phyloP scores from a whole-genome alignment of 2,329 filamentous ascomycete genomes.

The Colletotrichum viniferum region DNA sequence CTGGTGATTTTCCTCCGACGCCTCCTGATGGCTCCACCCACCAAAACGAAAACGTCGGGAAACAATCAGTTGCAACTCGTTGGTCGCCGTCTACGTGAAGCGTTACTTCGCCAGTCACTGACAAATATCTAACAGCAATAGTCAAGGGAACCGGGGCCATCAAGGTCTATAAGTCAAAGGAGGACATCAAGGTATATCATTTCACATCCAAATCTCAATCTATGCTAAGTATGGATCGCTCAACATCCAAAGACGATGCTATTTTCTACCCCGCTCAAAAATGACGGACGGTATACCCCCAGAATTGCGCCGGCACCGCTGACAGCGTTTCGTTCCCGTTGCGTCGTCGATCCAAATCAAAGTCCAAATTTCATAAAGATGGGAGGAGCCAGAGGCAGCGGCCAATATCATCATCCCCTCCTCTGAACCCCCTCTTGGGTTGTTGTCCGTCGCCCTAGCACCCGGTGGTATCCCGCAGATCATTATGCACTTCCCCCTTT shows the following conservation, averaged over 20 bases:
- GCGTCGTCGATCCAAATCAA: constrained; percentile 4
- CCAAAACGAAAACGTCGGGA: background rate
- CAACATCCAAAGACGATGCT: background rate
- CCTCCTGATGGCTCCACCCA: background rate
- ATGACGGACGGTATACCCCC: background rate
- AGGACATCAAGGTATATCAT: constrained; percentile 2
- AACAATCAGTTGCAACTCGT: background rate
- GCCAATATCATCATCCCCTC: background rate
- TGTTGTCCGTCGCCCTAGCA: background rate
- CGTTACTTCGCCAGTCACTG: background rate
- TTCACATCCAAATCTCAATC: background rate
- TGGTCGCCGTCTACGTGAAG: background rate
- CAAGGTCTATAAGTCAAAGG: background rate
- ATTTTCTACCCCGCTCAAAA: background rate
- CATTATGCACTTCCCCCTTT: constrained; percentile 1
- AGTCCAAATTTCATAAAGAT: constrained; percentile 8
- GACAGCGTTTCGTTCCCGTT: background rate
- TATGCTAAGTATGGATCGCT: constrained; percentile 1
- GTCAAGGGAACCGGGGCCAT: background rate
- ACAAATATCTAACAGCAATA: background rate
- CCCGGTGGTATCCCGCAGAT: constrained; percentile 11
- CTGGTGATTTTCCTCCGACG: background rate
- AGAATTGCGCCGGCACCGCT: background rate
- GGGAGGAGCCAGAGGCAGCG: background rate
- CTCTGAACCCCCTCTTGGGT: background rate